These are phyloP conservation scores for Nidularia sp. DNA, from an alignment of 768 basidiomycete species.

Conservation along the genomic window DNA sequence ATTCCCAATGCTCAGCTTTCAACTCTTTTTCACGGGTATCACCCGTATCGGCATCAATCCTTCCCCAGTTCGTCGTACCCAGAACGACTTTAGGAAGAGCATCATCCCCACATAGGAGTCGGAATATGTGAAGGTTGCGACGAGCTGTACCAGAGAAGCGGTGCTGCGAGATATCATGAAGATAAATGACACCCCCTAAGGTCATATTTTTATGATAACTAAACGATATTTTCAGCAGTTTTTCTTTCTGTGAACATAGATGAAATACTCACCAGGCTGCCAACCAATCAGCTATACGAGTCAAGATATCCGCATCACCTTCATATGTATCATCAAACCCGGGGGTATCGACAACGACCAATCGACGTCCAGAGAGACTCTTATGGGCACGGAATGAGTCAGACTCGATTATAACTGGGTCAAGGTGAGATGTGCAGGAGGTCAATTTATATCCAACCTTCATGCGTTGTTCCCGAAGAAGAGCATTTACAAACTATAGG, in stretches of 20 bases:
- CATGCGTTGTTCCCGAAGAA: conserved; percentile 3
- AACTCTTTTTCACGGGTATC: conserved; percentile 29
- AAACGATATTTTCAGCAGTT: not conserved
- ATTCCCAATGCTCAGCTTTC: conserved; percentile 30
- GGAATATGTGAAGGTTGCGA: conserved; percentile 8
- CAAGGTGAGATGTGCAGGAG: conserved; percentile 9
- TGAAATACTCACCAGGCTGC: not conserved
- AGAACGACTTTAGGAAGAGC: not conserved
- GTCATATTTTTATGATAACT: conserved; percentile 7
- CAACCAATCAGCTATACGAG: conserved; percentile 13
- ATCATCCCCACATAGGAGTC: conserved; percentile 9
- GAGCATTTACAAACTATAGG: conserved; percentile 12
- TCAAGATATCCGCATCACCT: conserved; percentile 12
- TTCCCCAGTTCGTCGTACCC: conserved; percentile 6
- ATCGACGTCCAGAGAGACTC: not conserved
- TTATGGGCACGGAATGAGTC: not conserved
- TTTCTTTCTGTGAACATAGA: not conserved
- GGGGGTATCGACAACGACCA: conserved; percentile 16
- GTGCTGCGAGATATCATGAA: conserved; percentile 14
- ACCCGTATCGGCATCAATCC: conserved; percentile 11
- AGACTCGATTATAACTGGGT: not conserved
- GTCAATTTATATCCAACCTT: conserved; percentile 9
- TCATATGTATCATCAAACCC: conserved; percentile 15
- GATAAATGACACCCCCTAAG: conserved; percentile 14
- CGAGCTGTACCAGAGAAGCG: conserved; percentile 6